A percentile compares a stretch with the other conserved stretches of the same genome.
phyloP scores from a whole-genome alignment of 768 basidiomycete species.

The Boletus edulis region DNA sequence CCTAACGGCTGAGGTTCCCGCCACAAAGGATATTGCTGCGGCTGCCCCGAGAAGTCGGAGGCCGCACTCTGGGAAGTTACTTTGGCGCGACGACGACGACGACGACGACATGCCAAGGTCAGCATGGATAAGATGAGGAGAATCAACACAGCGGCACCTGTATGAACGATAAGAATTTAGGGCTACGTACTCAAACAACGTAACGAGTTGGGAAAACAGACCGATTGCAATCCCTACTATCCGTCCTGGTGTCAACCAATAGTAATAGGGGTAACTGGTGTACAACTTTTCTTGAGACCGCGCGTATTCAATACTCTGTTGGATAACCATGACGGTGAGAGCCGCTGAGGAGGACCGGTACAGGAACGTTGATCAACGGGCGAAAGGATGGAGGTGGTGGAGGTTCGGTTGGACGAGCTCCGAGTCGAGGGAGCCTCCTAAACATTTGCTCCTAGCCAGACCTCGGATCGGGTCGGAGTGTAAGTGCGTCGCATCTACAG shows the following conservation, averaged over 20 bases:
- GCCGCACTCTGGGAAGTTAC: neutral
- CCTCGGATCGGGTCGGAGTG: no score
- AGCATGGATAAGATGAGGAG: conserved; percentile 6
- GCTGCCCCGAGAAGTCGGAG: neutral
- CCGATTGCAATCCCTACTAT: conserved; percentile 27
- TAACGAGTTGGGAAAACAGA: conserved; percentile 4
- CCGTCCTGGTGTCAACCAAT: conserved; percentile 26
- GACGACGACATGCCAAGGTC: conserved; percentile 4
- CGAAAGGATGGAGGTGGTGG: neutral
- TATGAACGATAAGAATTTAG: neutral
- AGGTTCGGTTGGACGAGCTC: no score
- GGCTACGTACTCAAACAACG: neutral
- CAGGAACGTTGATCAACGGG: neutral
- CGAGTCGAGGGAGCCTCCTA: neutral
- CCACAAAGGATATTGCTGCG: conserved; percentile 7
- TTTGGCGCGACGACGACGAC: neutral
- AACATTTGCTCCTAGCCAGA: neutral
- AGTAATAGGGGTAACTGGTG: neutral
- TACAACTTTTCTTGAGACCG: neutral
- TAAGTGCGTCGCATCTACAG: no score
- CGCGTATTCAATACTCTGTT: conserved; percentile 8
- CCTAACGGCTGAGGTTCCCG: conserved; percentile 3
- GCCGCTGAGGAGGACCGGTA: neutral
- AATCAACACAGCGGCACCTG: conserved; percentile 13
- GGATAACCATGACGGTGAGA: conserved; percentile 4